These are phyloP conservation scores for Sphagnum fallax DNA, from an alignment of 228 moss, liverwort and hornwort genomes.

Conservation along the genomic window DNA sequence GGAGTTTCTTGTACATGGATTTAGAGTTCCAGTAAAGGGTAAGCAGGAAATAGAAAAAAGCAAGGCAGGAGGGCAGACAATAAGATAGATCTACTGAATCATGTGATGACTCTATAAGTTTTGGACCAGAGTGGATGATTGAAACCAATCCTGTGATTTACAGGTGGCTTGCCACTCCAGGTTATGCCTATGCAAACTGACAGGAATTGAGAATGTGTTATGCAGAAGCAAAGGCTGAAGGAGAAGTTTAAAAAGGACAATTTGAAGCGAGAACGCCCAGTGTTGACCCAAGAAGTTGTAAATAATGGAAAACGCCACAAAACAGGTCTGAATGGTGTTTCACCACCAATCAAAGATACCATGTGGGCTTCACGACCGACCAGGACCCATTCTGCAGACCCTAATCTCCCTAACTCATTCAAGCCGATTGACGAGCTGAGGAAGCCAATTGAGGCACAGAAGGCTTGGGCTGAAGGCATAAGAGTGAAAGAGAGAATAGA, in stretches of 20 bases:
- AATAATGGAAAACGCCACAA: conserved; percentile 45
- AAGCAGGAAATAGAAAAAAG: background rate
- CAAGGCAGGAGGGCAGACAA: background rate
- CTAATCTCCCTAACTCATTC: conserved; percentile 12
- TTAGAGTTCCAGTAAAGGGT: background rate
- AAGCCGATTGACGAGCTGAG: conserved; percentile 30
- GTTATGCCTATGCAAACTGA: background rate
- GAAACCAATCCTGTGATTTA: background rate
- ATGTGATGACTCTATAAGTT: no score
- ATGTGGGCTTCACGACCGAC: conserved; percentile 6
- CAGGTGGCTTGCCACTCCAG: background rate
- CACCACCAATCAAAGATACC: no score
- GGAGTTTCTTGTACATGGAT: background rate
- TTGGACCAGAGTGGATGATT: no score
- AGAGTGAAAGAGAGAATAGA: conserved; percentile 22
- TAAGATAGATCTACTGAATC: no score
- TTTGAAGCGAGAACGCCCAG: conserved; percentile 54
- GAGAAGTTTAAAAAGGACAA: conserved; percentile 36
- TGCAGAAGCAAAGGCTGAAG: conserved; percentile 54
- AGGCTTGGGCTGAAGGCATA: conserved; percentile 85
- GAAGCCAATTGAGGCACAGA: conserved; percentile 43
- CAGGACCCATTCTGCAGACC: conserved; percentile 23
- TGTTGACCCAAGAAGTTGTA: conserved; percentile 2
- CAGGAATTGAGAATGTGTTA: conserved; percentile 3
- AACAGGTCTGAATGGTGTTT: conserved; percentile 4